Conservation (phyloP, 345 rosid genomes). For the Streptanthus diversifolius region DNA sequence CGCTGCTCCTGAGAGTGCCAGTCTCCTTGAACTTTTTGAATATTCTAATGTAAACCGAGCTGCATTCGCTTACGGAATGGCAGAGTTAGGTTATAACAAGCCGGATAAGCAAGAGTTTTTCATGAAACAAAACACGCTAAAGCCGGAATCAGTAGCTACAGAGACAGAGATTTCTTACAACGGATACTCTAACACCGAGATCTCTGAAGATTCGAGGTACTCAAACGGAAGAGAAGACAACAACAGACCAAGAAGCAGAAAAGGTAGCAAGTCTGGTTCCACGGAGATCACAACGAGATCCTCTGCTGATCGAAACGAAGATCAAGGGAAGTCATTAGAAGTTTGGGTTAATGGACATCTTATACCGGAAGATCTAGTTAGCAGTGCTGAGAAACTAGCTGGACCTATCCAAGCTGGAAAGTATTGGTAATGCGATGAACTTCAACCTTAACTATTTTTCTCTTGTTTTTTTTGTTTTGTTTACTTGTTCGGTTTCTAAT, state of each 20-base stretch:
- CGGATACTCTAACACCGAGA: constrained; percentile 37
- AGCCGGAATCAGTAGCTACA: constrained; percentile 38
- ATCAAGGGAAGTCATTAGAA: constrained; percentile 25
- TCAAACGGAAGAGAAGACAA: constrained; percentile 45
- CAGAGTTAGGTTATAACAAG: constrained; percentile 24
- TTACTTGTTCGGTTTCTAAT: not conserved
- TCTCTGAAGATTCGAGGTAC: constrained; percentile 45
- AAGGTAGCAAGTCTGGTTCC: constrained; percentile 40
- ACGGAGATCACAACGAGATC: constrained; percentile 43
- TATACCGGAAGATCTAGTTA: constrained; percentile 44
- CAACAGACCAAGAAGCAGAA: constrained; percentile 32
- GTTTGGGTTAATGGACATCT: constrained; percentile 59
- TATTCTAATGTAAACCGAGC: constrained; percentile 36
- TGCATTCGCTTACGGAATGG: constrained; percentile 36
- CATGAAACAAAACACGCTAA: constrained; percentile 38
- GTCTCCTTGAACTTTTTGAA: constrained; percentile 36
- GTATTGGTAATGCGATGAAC: constrained; percentile 48
- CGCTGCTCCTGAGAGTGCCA: constrained; percentile 6
- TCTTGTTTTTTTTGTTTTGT: not conserved
- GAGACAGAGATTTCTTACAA: constrained; percentile 49
- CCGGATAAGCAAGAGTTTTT: constrained; percentile 30
- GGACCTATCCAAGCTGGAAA: constrained; percentile 72
- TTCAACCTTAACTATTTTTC: not conserved
- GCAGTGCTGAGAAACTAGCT: constrained; percentile 57
- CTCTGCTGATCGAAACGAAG: constrained; percentile 34